Percentiles rank a stretch among this genome's conserved stretches.
Evolutionary conservation across 1,284 basidiomycete species (phyloP).

Genomic region (Inonotus obliquus): DNA sequence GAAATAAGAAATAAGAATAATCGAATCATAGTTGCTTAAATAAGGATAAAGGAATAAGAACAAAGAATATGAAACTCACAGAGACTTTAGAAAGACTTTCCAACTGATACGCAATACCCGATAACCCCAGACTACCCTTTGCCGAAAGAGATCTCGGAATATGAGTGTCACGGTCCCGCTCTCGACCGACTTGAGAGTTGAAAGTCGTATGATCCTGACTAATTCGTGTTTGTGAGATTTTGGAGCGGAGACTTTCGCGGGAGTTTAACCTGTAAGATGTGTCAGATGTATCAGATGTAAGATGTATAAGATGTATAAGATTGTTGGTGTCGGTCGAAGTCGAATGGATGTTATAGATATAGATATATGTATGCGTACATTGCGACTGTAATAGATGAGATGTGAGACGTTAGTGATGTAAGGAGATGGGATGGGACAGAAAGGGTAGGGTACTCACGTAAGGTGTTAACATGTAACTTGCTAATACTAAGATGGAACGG

Average conservation of each 20-base stretch:
- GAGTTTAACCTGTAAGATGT: constrained; percentile 14
- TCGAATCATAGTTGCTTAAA: no score
- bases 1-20: no score
- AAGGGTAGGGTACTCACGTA: constrained; percentile 8
- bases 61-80: not conserved
- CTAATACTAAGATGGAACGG: constrained; percentile 17
- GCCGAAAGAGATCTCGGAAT: not conserved
- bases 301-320: no score
- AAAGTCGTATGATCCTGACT: constrained; percentile 13
- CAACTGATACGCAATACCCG: constrained; percentile 6
- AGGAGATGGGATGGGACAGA: not conserved
- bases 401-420: not conserved
- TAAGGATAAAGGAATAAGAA: no score
- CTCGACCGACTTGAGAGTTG: constrained; percentile 9
- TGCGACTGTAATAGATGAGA: constrained; percentile 5
- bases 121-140: constrained; percentile 7
- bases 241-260: constrained; percentile 6
- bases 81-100: constrained; percentile 2
- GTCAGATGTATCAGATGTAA: no score
- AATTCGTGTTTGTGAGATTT: constrained; percentile 9
- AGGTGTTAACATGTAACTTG: constrained; percentile 18
- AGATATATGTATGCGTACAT: constrained; percentile 10
- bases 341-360: not conserved
- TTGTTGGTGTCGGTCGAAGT: not conserved
- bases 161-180: no score